Percentiles rank a stretch among this genome's conserved stretches.
These are phyloP conservation scores for Saccharomyces hybrid DNA, from an alignment of 1,139 yeast genomes.

Conservation along the genomic window DNA sequence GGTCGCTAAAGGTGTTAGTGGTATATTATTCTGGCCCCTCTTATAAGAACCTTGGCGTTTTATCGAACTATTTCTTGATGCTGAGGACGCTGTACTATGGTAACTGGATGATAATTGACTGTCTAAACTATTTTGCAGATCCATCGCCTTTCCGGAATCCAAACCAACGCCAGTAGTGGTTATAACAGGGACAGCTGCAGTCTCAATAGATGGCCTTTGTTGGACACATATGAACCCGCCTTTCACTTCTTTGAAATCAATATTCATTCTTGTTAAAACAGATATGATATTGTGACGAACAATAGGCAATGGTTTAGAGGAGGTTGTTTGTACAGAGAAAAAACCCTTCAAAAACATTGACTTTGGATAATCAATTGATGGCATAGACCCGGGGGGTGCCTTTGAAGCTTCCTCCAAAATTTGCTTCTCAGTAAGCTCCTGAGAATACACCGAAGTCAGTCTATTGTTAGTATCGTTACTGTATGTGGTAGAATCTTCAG, in stretches of 20 bases:
- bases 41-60: constrained; percentile 23
- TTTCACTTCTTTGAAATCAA: constrained; percentile 78
- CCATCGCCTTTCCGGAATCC: background rate
- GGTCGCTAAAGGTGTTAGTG: constrained; percentile 35
- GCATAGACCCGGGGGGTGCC: constrained; percentile 80
- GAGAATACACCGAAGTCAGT: constrained; percentile 10
- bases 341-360: constrained; percentile 90
- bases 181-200: background rate
- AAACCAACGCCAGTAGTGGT: background rate
- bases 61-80: constrained; percentile 24
- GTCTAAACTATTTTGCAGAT: background rate
- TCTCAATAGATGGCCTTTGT: constrained; percentile 18
- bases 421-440: constrained; percentile 49
- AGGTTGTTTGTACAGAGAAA: constrained; percentile 91
- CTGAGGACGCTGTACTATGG: constrained; percentile 7
- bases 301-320: constrained; percentile 84
- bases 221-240: constrained; percentile 91
- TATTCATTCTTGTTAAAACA: constrained; percentile 69
- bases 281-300: constrained; percentile 79
- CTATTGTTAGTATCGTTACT: background rate
- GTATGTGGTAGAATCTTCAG: constrained; percentile 1
- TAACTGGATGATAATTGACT: background rate
- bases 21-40: constrained; percentile 31
- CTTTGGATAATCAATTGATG: constrained; percentile 87
- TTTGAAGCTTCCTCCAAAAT: constrained; percentile 58